A percentile compares a stretch with the other conserved stretches of the same genome.
Conservation (phyloP, 2,329 filamentous ascomycete genomes). For the Tympanopsis confertula region DNA sequence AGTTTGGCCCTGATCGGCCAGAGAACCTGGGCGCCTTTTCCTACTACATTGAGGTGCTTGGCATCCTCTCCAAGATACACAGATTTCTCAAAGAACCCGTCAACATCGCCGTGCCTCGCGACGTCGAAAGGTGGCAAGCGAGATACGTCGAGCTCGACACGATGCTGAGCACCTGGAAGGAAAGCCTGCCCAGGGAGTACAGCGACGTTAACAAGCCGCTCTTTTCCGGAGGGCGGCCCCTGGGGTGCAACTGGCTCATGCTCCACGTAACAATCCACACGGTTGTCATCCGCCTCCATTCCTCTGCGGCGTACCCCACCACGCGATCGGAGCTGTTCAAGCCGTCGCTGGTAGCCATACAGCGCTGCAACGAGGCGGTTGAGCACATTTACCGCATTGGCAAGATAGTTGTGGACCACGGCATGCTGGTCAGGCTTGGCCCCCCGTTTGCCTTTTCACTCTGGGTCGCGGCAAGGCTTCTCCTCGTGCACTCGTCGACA, state of each 20-base stretch:
- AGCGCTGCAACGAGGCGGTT: constrained; percentile 72
- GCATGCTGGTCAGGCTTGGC: constrained; percentile 68
- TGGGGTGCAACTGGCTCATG: constrained; percentile 82
- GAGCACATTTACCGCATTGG: constrained; percentile 70
- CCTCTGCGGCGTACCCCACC: constrained; percentile 83
- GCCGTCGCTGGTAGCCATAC: constrained; percentile 73
- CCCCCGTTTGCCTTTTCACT: constrained; percentile 86
- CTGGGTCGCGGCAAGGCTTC: constrained; percentile 78
- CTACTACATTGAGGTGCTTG: constrained; percentile 81
- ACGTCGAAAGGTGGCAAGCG: constrained; percentile 82
- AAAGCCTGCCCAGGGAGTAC: constrained; percentile 70
- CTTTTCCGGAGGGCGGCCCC: constrained; percentile 46
- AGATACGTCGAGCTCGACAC: constrained; percentile 77
- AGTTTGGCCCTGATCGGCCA: constrained; percentile 56
- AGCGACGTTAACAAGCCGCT: constrained; percentile 74
- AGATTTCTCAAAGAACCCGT: constrained; percentile 80
- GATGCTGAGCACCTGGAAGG: constrained; percentile 72
- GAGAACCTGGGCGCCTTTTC: constrained; percentile 81
- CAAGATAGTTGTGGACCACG: constrained; percentile 65
- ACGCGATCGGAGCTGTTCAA: constrained; percentile 82
- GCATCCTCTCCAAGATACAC: constrained; percentile 78
- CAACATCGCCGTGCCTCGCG: constrained; percentile 71
- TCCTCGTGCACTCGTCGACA: constrained; percentile 82
- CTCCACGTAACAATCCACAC: constrained; percentile 84
- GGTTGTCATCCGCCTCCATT: constrained; percentile 79